Conservation (phyloP, 2,329 filamentous ascomycete species). For the Aspergillus texensis region DNA sequence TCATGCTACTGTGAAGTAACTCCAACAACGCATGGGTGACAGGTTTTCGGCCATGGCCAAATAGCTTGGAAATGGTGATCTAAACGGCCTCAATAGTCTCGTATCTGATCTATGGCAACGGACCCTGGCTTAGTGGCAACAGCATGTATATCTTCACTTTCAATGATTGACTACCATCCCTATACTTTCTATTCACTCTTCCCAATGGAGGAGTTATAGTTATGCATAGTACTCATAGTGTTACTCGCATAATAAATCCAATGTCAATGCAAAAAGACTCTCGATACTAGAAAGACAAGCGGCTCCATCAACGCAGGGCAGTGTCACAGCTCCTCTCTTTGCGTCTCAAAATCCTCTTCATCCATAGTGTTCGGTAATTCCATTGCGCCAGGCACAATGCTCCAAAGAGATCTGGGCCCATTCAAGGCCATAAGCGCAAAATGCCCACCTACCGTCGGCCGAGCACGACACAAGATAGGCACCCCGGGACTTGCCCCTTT, state of each 20-base stretch:
- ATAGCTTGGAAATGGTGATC: too few species aligned
- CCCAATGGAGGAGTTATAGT: not conserved
- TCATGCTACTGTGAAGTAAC: not conserved
- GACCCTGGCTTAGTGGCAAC: not conserved
- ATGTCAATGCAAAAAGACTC: not conserved
- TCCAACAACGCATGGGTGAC: too few species aligned
- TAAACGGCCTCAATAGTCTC: not conserved
- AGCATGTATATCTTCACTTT: not conserved
- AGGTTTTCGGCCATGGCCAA: not conserved
- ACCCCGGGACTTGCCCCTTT: constrained; percentile 34
- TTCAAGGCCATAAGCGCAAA: constrained; percentile 46
- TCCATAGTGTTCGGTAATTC: not conserved
- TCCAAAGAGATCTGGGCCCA: constrained; percentile 29
- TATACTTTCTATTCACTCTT: not conserved
- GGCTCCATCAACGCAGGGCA: not conserved
- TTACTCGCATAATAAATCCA: not conserved
- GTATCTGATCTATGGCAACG: not conserved
- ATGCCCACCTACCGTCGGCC: constrained; percentile 48
- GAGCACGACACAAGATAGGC: constrained; percentile 39
- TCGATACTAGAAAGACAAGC: not conserved
- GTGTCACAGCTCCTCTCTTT: constrained; percentile 21
- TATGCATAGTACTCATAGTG: not conserved
- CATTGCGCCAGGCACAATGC: constrained; percentile 13
- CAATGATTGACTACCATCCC: not conserved
- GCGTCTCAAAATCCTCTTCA: constrained; percentile 7